Evolutionary conservation across 1,139 yeast species (phyloP), one percentile per base, ranked within the genome.

Genomic region (Suhomyces panamericanus): DNA sequence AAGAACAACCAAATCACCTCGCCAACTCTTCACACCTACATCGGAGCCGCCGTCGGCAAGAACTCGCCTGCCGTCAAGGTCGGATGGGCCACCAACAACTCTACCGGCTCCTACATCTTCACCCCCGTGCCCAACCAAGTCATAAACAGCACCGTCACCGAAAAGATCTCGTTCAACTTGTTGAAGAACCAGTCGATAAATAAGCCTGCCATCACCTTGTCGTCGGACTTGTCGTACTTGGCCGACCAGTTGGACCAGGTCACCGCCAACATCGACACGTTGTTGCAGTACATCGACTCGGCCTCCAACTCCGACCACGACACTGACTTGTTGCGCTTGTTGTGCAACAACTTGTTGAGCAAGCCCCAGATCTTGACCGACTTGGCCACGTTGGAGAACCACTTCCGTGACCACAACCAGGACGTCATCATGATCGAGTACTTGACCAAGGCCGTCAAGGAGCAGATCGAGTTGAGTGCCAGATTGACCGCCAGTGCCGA

Each of bases 401-500:
- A 83, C 53, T 83, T 88, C 75, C 81, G 80, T 59, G 77, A 81
- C 44, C 91, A 87, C 64, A 75, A 85, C 62, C 91, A 87, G 66
- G 96, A 89, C 60, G 84, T 89, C 36, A 77, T 87, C 52, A 83
- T 88, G 84, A 80, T 89, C 54, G 95, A 87, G 60, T 87, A 84
- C 63, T 77, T 89, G 68, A 86, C 96, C 49, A 83, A 85, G 59
- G 88, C 95, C 43, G 84, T 89, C 57, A 87, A 86, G 70, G 87
- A 90, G 53, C 96, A 89, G 69, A 78, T 87, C 54, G 93, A 86
- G 61, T 75, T 86, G 59, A 82, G 90, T 60, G 84, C 90, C 38
- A 81, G 87, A 64, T 77, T 87, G 60, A 83, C 93, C 43, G 78
- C 83, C 41, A 52, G 54, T 42, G 49, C 58, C 14, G 58, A 54